Evolutionary conservation across 352 stramenopile genomes (phyloP), one percentile per base, ranked within the genome.

Genomic region (Globisporangium orthogonon): DNA sequence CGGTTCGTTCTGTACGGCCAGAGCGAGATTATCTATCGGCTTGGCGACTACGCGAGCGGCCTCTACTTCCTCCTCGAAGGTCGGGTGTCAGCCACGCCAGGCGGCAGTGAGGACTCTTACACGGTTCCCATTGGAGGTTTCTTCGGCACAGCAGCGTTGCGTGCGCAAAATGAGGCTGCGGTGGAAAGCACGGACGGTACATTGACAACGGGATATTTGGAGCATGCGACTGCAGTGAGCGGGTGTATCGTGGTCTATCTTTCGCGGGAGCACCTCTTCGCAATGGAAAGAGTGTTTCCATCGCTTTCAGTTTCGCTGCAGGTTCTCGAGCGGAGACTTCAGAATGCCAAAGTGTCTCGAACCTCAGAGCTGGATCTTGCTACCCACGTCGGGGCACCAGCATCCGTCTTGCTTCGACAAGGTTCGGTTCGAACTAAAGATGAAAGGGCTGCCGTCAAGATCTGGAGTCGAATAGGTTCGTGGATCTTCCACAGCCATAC

Each of bases 1-100:
- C 71, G 71, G n/a, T 86, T 87, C 52, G 53, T 81, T 28, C 63
- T 87, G 2, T 87, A 82, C 45, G 76, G 76, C 1, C 76, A 87
- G 43, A 67, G 69, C 1, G 76, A 87, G 52, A 73, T 85, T 18
- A 82, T 87, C 52, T 87, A 87, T 35, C 70, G 72, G 1, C 57
- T 66, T 0, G 74, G 74, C 1, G 74, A 84, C 50, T 80, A 85
- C 50, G 70, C 73, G 0, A 51, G 61, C 17, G 75, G 75, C 2
- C 33, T 85, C 0, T 85, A 79, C 40, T 85, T 85, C 51, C 56
- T 85, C 14, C 54, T 85, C 6, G 75, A 85, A 56, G 75, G 73
- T 2, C 55, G 76, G 10, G 70, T 85, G 2, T 69, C 60, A 0
- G 53, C 68, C 18, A 47, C 65, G 40, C 15, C 69, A 0, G 63